Evolutionary conservation across 2,329 filamentous ascomycete species (phyloP), one percentile per base, ranked within the genome.

Genomic region (Paecilomyces formosus): DNA sequence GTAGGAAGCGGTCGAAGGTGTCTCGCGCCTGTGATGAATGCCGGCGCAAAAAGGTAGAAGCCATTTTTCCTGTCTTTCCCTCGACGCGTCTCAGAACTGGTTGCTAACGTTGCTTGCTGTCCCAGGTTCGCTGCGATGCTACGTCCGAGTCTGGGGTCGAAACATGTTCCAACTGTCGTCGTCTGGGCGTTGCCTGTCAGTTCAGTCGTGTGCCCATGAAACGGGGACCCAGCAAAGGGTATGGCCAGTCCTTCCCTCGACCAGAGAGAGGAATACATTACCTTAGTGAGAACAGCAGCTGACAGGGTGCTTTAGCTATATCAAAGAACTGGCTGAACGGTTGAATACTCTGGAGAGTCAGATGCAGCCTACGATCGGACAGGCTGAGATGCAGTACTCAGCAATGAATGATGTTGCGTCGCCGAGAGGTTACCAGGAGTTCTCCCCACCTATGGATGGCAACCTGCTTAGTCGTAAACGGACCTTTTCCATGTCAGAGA

Each of bases 201-300:
- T 96, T 96, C 70, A 95, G 89, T 72, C 84, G 92, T 55, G 87
- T 94, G 57, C 91, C 90, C 0, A 90, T 94, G 81, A 96, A 94
- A 74, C 83, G 90, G 61, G 91, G 92, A 1, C 91, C 92, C 2
- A 94, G 88, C 70, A 96, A 96, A 82, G 92, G 92, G 82, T 90
- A 81, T 66, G 77, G 51, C 45, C 51, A 22, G 12, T n/a, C 13
- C 22, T n/a, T 53, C 52, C 24, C 45, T n/a, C 26, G 21, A 24
- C 55, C 30, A 18, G 26, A 39, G 33, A 11, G 22, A n/a, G 13
- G 24, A n/a, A n/a, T 50, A 53, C 50, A 3, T 53, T 58, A 45
- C 55, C 21, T 31, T n/a, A 15, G 21, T 18, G 45, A 22, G 53
- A 31, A 55, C 59, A 54, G 59, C 58, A 53, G 60, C 67, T 70